Percentiles rank a stretch among this genome's conserved stretches.
These are phyloP conservation scores for Hygrophorus pudorinus DNA, from an alignment of 768 basidiomycete species.

Conservation along the genomic window DNA sequence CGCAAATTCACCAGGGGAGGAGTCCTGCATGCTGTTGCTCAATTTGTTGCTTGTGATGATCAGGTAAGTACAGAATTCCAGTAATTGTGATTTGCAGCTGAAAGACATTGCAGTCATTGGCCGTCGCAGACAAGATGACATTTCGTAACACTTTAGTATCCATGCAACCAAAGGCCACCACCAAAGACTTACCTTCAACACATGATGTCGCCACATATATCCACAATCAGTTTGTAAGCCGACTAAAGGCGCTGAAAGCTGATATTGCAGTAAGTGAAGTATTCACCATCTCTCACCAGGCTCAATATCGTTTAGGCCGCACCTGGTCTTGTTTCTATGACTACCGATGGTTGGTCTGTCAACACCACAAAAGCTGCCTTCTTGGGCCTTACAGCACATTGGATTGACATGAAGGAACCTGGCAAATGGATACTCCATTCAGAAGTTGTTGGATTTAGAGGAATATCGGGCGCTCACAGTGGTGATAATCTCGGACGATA, in stretches of 20 bases:
- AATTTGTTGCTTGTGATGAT: constrained; percentile 11
- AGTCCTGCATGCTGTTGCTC: constrained; percentile 7
- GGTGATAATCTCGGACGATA: constrained; percentile 19
- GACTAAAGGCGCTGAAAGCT: constrained; percentile 1
- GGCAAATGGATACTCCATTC: constrained; percentile 15
- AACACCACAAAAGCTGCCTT: constrained; percentile 14
- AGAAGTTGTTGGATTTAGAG: constrained; percentile 16
- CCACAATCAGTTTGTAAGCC: constrained; percentile 11
- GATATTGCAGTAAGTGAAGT: constrained; percentile 8
- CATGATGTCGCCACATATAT: constrained; percentile 11
- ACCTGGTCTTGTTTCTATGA: constrained; percentile 9
- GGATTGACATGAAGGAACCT: constrained; percentile 14
- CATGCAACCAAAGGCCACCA: constrained; percentile 11
- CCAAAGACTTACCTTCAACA: constrained; percentile 9
- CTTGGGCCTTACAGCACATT: constrained; percentile 15
- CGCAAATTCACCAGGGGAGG: constrained; percentile 9
- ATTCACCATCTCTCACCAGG: background rate
- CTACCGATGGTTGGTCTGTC: constrained; percentile 11
- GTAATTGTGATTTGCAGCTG: background rate
- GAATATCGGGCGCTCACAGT: constrained; percentile 14
- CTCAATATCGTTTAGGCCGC: constrained; percentile 4
- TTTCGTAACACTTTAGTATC: constrained; percentile 12
- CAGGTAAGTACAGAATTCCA: constrained; percentile 10
- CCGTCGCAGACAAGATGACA: constrained; percentile 6
- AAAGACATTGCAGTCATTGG: constrained; percentile 8